These are phyloP conservation scores for Pilasporangium apinafurcum DNA, from an alignment of 352 stramenopile species.

Conservation along the genomic window DNA sequence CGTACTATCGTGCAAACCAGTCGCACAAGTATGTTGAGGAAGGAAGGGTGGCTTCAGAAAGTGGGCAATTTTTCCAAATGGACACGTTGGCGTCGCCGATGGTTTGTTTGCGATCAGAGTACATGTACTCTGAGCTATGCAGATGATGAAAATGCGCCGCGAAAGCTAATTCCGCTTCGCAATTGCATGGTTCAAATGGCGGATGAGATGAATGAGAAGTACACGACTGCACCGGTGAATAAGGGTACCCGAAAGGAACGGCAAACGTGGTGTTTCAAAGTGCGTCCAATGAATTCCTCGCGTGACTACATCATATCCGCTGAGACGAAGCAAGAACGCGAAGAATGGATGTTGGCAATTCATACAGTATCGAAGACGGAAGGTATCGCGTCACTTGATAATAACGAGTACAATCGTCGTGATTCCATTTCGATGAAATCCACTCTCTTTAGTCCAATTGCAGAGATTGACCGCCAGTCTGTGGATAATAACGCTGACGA, in stretches of 20 bases:
- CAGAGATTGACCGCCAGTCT: not conserved
- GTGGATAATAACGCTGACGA: constrained; percentile 50
- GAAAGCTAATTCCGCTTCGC: constrained; percentile 67
- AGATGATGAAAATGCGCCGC: constrained; percentile 50
- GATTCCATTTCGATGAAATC: constrained; percentile 10
- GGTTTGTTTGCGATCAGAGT: constrained; percentile 76
- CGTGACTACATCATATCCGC: constrained; percentile 81
- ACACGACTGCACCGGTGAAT: constrained; percentile 81
- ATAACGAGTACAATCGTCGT: constrained; percentile 21
- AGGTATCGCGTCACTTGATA: constrained; percentile 19
- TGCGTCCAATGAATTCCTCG: constrained; percentile 63
- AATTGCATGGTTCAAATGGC: constrained; percentile 66
- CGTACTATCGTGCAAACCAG: constrained; percentile 47
- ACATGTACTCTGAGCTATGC: constrained; percentile 78
- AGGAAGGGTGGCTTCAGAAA: constrained; percentile 83
- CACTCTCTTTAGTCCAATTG: not conserved
- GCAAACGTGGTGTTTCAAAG: constrained; percentile 85
- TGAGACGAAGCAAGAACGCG: constrained; percentile 85
- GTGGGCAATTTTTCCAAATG: constrained; percentile 63
- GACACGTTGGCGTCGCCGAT: constrained; percentile 69
- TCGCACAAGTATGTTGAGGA: constrained; percentile 53
- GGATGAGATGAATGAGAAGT: constrained; percentile 84
- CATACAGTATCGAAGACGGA: constrained; percentile 68
- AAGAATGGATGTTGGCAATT: constrained; percentile 87
- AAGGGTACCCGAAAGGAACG: constrained; percentile 74